phyloP scores from a whole-genome alignment of 2,329 filamentous ascomycete species.

The Ceratocystis albifundus region DNA sequence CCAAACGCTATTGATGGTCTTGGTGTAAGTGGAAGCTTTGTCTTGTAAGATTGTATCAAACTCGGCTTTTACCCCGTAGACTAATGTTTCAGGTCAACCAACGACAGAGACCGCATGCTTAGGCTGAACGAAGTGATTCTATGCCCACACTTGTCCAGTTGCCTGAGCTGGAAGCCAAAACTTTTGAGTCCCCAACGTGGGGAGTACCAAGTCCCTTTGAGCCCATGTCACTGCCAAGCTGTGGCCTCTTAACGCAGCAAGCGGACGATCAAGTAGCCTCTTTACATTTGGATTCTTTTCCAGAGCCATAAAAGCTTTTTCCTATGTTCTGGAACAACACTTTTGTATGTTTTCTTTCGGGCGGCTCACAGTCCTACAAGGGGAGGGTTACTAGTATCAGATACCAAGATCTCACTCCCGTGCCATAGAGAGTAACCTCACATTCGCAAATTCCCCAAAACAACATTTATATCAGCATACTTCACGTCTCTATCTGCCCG shows the following conservation, averaged over 20 bases:
- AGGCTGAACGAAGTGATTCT: slow-evolving; percentile 12
- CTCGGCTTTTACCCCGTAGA: slow-evolving; percentile 1
- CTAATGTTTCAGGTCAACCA: not conserved
- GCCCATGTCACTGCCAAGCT: too few species aligned
- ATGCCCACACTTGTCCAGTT: not conserved
- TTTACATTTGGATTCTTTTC: not conserved
- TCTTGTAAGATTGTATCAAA: not conserved
- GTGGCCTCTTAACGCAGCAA: not conserved
- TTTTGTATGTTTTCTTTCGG: slow-evolving; percentile 24
- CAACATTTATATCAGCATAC: slow-evolving; percentile 63
- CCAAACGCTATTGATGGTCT: not conserved
- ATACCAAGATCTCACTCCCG: slow-evolving; percentile 54
- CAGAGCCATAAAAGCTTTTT: slow-evolving; percentile 12
- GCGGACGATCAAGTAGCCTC: not conserved
- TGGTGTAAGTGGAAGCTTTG: not conserved
- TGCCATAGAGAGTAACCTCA: slow-evolving; percentile 51
- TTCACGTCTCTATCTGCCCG: slow-evolving; percentile 53
- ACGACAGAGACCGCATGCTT: not conserved
- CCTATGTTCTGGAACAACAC: slow-evolving; percentile 2
- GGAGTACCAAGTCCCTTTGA: too few species aligned
- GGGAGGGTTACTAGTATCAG: slow-evolving; percentile 45
- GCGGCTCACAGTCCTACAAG: slow-evolving; percentile 37
- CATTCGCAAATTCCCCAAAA: slow-evolving; percentile 55
- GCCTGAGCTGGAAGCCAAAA: not conserved
- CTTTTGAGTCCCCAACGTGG: too few species aligned